These are phyloP conservation scores for Eimeria mitis DNA, from an alignment of 169 alveolate species.

Conservation along the genomic window DNA sequence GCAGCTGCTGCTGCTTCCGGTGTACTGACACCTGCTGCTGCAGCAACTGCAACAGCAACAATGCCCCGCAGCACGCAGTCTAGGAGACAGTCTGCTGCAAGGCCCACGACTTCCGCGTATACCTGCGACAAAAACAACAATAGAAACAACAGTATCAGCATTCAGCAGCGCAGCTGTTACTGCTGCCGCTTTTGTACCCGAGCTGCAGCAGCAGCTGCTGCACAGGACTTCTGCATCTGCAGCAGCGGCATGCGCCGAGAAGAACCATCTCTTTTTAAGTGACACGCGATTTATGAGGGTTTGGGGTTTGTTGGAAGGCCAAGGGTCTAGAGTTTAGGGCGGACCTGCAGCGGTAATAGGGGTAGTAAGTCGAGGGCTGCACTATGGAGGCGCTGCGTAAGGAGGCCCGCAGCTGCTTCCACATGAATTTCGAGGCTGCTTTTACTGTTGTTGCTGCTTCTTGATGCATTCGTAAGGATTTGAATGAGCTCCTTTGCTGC, in stretches of 20 bases:
- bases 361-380: constrained; percentile 53
- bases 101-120: constrained; percentile 47
- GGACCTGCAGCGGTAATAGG: constrained; percentile 12
- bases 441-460: constrained; percentile 18
- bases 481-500: constrained; percentile 16
- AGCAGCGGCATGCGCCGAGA: too few species aligned
- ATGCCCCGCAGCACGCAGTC: constrained; percentile 44
- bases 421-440: constrained; percentile 31
- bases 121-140: constrained; percentile 35
- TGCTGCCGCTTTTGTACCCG: neutral
- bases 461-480: neutral
- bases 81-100: constrained; percentile 38
- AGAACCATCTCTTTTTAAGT: neutral
- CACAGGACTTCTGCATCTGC: too few species aligned
- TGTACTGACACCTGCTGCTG: constrained; percentile 30
- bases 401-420: constrained; percentile 35
- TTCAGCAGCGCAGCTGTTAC: neutral
- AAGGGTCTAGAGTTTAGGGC: neutral
- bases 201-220: too few species aligned
- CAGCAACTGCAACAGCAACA: constrained; percentile 5
- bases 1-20: constrained; percentile 57
- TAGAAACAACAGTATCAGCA: neutral
- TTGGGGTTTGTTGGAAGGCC: neutral
- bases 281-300: neutral
- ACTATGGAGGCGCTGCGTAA: constrained; percentile 14